phyloP scores from a whole-genome alignment of 1,284 basidiomycete species.

The Ceratobasidium sp. region DNA sequence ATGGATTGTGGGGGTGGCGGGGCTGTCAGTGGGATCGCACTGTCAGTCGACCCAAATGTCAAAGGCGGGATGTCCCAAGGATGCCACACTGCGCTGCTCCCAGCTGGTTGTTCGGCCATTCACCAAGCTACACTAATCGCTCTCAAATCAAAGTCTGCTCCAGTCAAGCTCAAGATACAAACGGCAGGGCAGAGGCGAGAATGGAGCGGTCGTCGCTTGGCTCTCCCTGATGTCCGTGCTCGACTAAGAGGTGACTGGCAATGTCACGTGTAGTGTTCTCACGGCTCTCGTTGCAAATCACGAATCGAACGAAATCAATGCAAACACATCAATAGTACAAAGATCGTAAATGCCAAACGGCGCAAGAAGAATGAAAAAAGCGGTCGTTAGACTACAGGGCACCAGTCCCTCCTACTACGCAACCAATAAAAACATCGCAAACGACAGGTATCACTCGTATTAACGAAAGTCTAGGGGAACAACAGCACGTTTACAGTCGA shows the following conservation, averaged over 20 bases:
- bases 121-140: background rate
- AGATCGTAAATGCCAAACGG: conserved; percentile 36
- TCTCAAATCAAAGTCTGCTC: background rate
- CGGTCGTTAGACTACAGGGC: conserved; percentile 34
- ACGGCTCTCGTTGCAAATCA: background rate
- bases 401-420: conserved; percentile 33
- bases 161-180: too few relatives aligned
- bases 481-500: conserved; percentile 10
- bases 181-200: background rate
- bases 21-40: background rate
- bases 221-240: conserved; percentile 16
- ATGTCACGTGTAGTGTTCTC: conserved; percentile 3
- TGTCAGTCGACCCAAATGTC: conserved; percentile 3
- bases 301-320: conserved; percentile 18
- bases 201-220: background rate
- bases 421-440: conserved; percentile 25
- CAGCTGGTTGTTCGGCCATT: conserved; percentile 11
- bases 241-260: conserved; percentile 13
- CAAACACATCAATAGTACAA: conserved; percentile 25
- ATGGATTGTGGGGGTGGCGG: background rate
- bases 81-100: background rate
- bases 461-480: background rate
- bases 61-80: background rate
- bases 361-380: conserved; percentile 23
- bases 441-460: conserved; percentile 19